Evolutionary conservation across 164 flowering plant genomes (phyloP).

Genomic region (Sextonia rubra): DNA sequence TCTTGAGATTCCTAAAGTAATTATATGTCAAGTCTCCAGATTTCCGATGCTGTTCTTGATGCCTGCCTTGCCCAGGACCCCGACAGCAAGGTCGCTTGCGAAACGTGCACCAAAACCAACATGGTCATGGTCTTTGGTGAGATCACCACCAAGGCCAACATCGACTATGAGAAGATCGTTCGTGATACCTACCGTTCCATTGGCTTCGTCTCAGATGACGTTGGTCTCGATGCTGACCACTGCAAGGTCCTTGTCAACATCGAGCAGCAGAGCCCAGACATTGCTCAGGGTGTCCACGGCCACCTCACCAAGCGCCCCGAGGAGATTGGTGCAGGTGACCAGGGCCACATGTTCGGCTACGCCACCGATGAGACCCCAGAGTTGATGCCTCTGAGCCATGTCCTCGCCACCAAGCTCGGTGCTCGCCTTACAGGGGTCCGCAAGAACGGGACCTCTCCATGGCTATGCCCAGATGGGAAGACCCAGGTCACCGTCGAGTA

Average conservation of each 20-base stretch:
- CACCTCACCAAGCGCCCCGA: constrained; percentile 80
- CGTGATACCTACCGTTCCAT: too few relatives aligned
- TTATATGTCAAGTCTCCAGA: too few relatives aligned
- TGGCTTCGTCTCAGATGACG: too few relatives aligned
- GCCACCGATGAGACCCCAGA: constrained; percentile 85
- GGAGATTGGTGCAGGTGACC: constrained; percentile 84
- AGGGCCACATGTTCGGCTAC: constrained; percentile 82
- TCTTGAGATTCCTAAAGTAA: too few relatives aligned
- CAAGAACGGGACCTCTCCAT: constrained; percentile 63
- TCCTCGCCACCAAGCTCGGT: constrained; percentile 72
- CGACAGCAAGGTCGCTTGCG: too few relatives aligned
- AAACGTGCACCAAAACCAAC: too few relatives aligned
- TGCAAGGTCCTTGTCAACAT: too few relatives aligned
- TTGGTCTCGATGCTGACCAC: too few relatives aligned
- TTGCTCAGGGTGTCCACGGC: too few relatives aligned
- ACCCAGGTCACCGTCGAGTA: constrained; percentile 76
- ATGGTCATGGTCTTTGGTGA: constrained; percentile 84
- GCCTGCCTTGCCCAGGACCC: too few relatives aligned
- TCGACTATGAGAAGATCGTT: constrained; percentile 78
- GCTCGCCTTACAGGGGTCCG: constrained; percentile 69
- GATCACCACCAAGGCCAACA: constrained; percentile 65
- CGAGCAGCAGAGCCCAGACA: too few relatives aligned
- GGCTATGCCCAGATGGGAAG: constrained; percentile 76
- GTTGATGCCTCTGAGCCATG: constrained; percentile 66
- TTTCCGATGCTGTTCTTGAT: too few relatives aligned